phyloP scores from a whole-genome alignment of 1,139 yeast species.

The Blastobotrys aristatus region DNA sequence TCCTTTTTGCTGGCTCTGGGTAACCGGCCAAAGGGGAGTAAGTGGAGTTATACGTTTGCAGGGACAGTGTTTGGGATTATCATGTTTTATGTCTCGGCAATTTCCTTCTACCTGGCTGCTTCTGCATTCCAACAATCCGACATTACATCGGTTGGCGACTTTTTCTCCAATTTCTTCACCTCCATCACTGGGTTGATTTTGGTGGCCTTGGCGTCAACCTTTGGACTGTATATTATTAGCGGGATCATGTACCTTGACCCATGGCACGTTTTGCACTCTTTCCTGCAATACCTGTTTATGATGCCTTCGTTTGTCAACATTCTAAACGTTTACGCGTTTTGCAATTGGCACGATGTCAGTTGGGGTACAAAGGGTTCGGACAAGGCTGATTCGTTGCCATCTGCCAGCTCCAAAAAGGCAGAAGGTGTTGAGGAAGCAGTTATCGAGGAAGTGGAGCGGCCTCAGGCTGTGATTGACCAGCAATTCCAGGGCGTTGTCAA shows the following conservation, averaged over 20 bases:
- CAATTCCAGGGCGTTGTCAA: slow-evolving; percentile 41
- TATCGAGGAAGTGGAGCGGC: slow-evolving; percentile 64
- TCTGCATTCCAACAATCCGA: slow-evolving; percentile 31
- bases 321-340: slow-evolving; percentile 71
- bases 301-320: slow-evolving; percentile 90
- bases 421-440: slow-evolving; percentile 68
- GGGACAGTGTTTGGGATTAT: slow-evolving; percentile 38
- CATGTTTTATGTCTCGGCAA: slow-evolving; percentile 36
- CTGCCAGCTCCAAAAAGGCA: slow-evolving; percentile 46
- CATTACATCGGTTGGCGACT: slow-evolving; percentile 26
- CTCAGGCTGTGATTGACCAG: slow-evolving; percentile 60
- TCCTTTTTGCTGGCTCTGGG: slow-evolving; percentile 42
- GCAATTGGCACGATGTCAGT: slow-evolving; percentile 92
- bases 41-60: slow-evolving; percentile 32
- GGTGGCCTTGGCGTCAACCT: slow-evolving; percentile 83
- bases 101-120: slow-evolving; percentile 38
- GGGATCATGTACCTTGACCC: slow-evolving; percentile 76
- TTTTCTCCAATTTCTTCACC: slow-evolving; percentile 32
- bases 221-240: slow-evolving; percentile 77
- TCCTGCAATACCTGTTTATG: slow-evolving; percentile 77
- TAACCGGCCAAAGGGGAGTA: slow-evolving; percentile 40
- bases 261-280: slow-evolving; percentile 89
- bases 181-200: slow-evolving; percentile 48
- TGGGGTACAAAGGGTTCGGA: slow-evolving; percentile 98
- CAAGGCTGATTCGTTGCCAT: slow-evolving; percentile 56